Conservation (phyloP, 129 eudicot genomes). For the Helianthus tuberosus region DNA sequence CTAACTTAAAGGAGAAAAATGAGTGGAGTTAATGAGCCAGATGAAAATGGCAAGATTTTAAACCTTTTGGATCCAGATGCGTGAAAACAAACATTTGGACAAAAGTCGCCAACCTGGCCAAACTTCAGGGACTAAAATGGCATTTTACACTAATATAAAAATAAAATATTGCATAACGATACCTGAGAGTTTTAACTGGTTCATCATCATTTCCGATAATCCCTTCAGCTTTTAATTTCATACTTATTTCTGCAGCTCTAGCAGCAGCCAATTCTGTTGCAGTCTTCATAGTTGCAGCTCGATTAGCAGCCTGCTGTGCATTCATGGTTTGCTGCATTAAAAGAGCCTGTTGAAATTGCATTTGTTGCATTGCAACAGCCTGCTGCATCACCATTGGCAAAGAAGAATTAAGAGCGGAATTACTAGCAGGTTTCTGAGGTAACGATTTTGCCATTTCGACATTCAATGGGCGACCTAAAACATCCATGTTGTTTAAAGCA, state of each 20-base stretch:
- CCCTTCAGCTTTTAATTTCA: constrained; percentile 79
- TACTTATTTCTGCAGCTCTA: constrained; percentile 97
- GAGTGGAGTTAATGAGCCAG: too few species aligned
- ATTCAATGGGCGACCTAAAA: constrained; percentile 91
- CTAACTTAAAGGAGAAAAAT: too few species aligned
- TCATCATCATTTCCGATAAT: constrained; percentile 51
- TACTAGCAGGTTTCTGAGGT: constrained; percentile 69
- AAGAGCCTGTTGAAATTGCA: constrained; percentile 99
- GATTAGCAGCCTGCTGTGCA: constrained; percentile 97
- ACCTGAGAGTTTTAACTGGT: constrained; percentile 65
- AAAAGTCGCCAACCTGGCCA: too few species aligned
- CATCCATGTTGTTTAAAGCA: constrained; percentile 85
- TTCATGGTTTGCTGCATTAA: constrained; percentile 91
- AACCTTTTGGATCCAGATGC: too few species aligned
- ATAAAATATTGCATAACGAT: constrained; percentile 6
- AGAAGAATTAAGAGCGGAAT: constrained; percentile 58
- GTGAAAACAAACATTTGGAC: too few species aligned
- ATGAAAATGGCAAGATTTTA: too few species aligned
- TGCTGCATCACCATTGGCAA: constrained; percentile 94
- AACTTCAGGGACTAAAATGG: too few species aligned
- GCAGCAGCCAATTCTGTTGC: constrained; percentile 97
- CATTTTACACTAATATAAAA: too few species aligned
- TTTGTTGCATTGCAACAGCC: constrained; percentile 98
- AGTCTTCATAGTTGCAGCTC: constrained; percentile 93
- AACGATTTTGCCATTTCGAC: constrained; percentile 98